Evolutionary conservation across 2,329 filamentous ascomycete genomes (phyloP), one percentile per base, ranked within the genome.

Genomic region (Plectosphaerella plurivora): DNA sequence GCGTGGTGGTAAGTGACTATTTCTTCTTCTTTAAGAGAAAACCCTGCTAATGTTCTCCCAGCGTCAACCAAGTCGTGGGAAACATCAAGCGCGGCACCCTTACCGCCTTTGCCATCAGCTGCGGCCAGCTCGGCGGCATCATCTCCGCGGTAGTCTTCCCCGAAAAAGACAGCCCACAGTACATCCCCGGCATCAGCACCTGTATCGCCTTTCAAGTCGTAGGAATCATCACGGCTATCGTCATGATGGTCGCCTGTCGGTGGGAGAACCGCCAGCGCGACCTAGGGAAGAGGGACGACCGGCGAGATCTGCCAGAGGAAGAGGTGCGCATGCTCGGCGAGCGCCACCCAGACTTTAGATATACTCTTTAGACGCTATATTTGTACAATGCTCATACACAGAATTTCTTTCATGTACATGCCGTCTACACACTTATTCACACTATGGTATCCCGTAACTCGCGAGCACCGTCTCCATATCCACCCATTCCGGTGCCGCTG

Each of bases 1-100:
- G 70, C 68, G 7, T 78, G 74, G 75, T 68, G 75, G 15, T 67
- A 67, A 58, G 56, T 57, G 14, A 4, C n/a, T n/a, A n/a, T n/a
- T n/a, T 9, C 3, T 18, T 1, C 22, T 20, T 10, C 46, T 5
- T 12, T 46, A 5, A 28, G 3, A 9, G 9, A 15, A 9, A 12
- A 15, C 15, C 12, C 2, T 14, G 5, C 14, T 33, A 20, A 47
- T 9, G 9, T 35, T 14, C 11, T 11, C 9, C 18, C 47, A 55
- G 55, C 20, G 52, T 59, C 39, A 73, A 78, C 64, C 77, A 79
- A 55, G 62, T 77, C 4, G 69, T 74, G 14, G 73, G 71, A 8
- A 73, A 69, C 50, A 73, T 73, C 42, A 79, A 78, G 59, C 69
- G 71, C 50, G 72, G 74, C 18, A 71, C 71, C 5, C 68, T 71